These are phyloP conservation scores for Lophiostoma macrostomum DNA, from an alignment of 495 filamentous ascomycete genomes.

Conservation along the genomic window DNA sequence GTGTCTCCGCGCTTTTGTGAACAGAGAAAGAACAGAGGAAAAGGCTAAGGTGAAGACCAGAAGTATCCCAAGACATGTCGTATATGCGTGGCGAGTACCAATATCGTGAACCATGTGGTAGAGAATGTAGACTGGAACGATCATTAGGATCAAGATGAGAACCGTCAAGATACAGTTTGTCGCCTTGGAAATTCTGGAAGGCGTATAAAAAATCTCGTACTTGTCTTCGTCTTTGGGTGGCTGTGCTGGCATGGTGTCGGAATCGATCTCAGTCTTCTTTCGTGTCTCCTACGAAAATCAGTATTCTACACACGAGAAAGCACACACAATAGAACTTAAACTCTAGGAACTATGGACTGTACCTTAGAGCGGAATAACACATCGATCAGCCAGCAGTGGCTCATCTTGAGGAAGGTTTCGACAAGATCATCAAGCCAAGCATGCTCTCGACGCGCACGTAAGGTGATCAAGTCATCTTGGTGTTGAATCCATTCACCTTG, in stretches of 20 bases:
- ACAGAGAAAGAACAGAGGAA: conserved; percentile 36
- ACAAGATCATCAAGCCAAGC: conserved; percentile 41
- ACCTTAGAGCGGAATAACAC: not conserved
- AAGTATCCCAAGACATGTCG: conserved; percentile 29
- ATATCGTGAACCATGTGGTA: conserved; percentile 12
- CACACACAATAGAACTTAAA: not conserved
- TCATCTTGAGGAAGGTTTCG: conserved; percentile 28
- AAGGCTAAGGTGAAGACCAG: conserved; percentile 38
- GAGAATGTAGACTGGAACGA: conserved; percentile 39
- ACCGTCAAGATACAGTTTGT: conserved; percentile 33
- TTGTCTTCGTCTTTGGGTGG: conserved; percentile 37
- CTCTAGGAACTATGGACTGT: not conserved
- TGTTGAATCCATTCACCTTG: conserved; percentile 37
- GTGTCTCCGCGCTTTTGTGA: conserved; percentile 45
- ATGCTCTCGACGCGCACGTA: conserved; percentile 39
- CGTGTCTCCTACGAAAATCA: conserved; percentile 8
- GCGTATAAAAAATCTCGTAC: conserved; percentile 38
- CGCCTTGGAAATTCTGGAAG: conserved; percentile 34
- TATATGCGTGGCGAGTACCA: conserved; percentile 8
- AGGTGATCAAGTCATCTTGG: conserved; percentile 45
- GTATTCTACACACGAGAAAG: not conserved
- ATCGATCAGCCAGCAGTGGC: conserved; percentile 31
- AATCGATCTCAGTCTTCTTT: conserved; percentile 3
- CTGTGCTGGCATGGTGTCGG: conserved; percentile 27
- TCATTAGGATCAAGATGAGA: conserved; percentile 39